These are phyloP conservation scores for Claviceps quebecensis DNA, from an alignment of 2,329 filamentous ascomycete species.

Conservation along the genomic window DNA sequence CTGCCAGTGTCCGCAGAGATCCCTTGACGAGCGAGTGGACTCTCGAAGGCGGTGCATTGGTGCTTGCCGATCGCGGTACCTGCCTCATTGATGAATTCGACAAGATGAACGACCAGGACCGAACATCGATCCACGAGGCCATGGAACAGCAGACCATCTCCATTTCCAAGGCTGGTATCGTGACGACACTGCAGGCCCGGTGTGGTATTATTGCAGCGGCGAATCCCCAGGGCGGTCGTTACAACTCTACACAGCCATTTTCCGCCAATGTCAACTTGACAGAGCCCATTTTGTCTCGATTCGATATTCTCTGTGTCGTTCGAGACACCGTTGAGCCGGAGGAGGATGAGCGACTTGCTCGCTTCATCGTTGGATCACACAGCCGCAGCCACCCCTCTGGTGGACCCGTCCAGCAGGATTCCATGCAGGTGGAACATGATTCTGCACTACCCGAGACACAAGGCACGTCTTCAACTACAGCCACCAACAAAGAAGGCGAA, in stretches of 20 bases:
- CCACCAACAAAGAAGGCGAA: constrained; percentile 41
- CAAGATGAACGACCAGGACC: constrained; percentile 99
- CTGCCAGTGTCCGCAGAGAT: constrained; percentile 88
- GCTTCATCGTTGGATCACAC: constrained; percentile 91
- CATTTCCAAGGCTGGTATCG: constrained; percentile 96
- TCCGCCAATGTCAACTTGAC: constrained; percentile 93
- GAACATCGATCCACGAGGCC: constrained; percentile 96
- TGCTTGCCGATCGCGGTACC: constrained; percentile 86
- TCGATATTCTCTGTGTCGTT: constrained; percentile 93
- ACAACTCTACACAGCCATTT: constrained; percentile 93
- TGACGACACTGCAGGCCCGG: constrained; percentile 88
- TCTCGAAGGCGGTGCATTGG: constrained; percentile 84
- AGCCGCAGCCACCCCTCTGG: constrained; percentile 68
- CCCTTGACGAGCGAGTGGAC: constrained; percentile 96
- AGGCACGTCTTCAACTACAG: constrained; percentile 2
- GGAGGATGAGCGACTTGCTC: constrained; percentile 85
- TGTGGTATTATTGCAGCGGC: constrained; percentile 94
- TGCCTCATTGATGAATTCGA: constrained; percentile 98
- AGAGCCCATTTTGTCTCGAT: constrained; percentile 93
- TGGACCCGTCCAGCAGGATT: constrained; percentile 30
- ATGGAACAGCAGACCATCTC: constrained; percentile 99
- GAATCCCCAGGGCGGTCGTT: constrained; percentile 90
- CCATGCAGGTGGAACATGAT: constrained; percentile 51
- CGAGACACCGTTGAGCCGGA: constrained; percentile 84
- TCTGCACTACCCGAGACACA: constrained; percentile 29